A percentile compares a stretch with the other conserved stretches of the same genome.
Conservation (phyloP, 805 yeast species). For the Spencermartinsiella europaea region DNA sequence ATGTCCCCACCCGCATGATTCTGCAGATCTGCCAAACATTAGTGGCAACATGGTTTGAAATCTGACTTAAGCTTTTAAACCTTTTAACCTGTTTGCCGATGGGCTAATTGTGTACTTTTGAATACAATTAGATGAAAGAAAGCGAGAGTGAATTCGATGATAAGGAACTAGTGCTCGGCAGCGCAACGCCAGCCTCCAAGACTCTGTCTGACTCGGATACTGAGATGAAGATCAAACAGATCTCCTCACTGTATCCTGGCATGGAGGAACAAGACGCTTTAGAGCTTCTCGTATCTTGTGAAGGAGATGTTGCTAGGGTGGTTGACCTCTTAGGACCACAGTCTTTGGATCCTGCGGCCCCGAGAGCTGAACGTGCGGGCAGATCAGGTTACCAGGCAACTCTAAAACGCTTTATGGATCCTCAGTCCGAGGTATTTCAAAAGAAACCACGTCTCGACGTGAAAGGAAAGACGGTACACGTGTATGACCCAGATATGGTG, state of each 20-base stretch:
- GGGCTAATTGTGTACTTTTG: too few species aligned
- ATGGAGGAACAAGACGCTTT: conserved; percentile 39
- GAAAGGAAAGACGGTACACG: conserved; percentile 32
- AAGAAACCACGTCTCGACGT: conserved; percentile 11
- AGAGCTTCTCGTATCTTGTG: conserved; percentile 50
- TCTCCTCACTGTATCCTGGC: conserved; percentile 39
- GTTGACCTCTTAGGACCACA: conserved; percentile 35
- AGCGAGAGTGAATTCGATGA: too few species aligned
- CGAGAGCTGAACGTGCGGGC: neutral
- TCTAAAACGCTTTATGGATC: conserved; percentile 8
- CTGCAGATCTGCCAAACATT: too few species aligned
- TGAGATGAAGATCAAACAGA: conserved; percentile 27
- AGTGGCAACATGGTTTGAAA: too few species aligned
- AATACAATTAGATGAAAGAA: too few species aligned
- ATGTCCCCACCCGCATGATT: too few species aligned
- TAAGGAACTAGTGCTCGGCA: too few species aligned
- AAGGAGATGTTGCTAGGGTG: conserved; percentile 46
- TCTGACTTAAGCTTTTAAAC: too few species aligned
- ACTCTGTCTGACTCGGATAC: conserved; percentile 2
- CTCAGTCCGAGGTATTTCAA: conserved; percentile 1
- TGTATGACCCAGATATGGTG: conserved; percentile 50
- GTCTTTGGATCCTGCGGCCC: neutral
- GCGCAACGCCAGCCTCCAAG: too few species aligned
- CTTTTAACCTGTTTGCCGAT: too few species aligned
- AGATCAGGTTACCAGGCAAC: conserved; percentile 13